Conservation (phyloP, 2,329 filamentous ascomycete genomes). For the Plectosphaerella cucumerina region DNA sequence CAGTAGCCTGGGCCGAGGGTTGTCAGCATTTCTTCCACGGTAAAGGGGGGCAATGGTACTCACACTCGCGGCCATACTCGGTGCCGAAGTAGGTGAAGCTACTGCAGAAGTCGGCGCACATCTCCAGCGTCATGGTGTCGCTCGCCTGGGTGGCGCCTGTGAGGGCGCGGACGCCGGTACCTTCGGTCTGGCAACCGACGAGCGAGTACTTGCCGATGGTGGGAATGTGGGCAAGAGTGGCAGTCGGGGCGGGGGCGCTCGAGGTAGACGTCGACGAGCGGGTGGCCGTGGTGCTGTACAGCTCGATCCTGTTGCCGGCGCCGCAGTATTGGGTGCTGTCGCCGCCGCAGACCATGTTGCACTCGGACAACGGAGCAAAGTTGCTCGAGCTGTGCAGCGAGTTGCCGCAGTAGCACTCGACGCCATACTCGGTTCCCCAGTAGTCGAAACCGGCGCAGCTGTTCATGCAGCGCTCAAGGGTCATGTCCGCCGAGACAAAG, state of each 20-base stretch:
- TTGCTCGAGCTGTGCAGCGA: slow-evolving; percentile 16
- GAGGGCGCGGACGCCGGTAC: slow-evolving; percentile 29
- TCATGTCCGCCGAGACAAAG: slow-evolving; percentile 44
- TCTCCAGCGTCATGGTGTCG: slow-evolving; percentile 32
- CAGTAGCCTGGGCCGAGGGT: slow-evolving; percentile 25
- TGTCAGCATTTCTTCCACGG: neutral
- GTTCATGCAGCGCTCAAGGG: slow-evolving; percentile 39
- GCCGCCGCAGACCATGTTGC: slow-evolving; percentile 36
- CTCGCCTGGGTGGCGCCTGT: slow-evolving; percentile 23
- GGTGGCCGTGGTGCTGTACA: slow-evolving; percentile 36
- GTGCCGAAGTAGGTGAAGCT: slow-evolving; percentile 32
- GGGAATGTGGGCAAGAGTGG: slow-evolving; percentile 26
- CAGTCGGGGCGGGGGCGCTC: slow-evolving; percentile 24
- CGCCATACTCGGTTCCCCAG: slow-evolving; percentile 48
- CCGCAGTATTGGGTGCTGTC: slow-evolving; percentile 37
- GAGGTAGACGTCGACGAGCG: slow-evolving; percentile 7
- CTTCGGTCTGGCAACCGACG: slow-evolving; percentile 36
- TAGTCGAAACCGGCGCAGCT: slow-evolving; percentile 43
- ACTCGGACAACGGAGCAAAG: slow-evolving; percentile 24
- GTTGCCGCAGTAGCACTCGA: slow-evolving; percentile 50
- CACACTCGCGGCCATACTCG: slow-evolving; percentile 33
- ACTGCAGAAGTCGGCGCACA: slow-evolving; percentile 28
- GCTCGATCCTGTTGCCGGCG: slow-evolving; percentile 35
- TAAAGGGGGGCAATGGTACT: slow-evolving; percentile 1
- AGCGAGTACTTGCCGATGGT: slow-evolving; percentile 27